These are phyloP conservation scores for Hanseniaspora sp. DNA, from an alignment of 1,139 yeast genomes.

Conservation along the genomic window DNA sequence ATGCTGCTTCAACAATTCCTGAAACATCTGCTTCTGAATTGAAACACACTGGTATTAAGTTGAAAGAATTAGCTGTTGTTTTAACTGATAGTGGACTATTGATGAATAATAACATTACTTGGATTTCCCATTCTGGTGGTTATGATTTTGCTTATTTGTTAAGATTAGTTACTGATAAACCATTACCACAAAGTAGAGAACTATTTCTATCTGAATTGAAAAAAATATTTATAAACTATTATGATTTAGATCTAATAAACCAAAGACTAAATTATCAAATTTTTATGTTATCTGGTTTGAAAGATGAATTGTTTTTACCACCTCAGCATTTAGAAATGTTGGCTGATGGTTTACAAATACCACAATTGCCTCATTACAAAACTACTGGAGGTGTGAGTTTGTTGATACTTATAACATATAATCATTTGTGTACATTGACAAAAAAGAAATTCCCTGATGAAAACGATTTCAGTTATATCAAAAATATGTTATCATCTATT, in stretches of 20 bases:
- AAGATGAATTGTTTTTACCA: constrained; percentile 21
- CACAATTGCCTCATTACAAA: constrained; percentile 42
- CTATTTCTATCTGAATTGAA: constrained; percentile 67
- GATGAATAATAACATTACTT: constrained; percentile 57
- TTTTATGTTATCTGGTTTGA: constrained; percentile 13
- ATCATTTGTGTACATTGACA: constrained; percentile 37
- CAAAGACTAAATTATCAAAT: constrained; percentile 33
- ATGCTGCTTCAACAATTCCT: constrained; percentile 76
- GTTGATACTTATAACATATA: constrained; percentile 47
- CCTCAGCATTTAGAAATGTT: constrained; percentile 29
- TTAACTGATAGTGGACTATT: constrained; percentile 79
- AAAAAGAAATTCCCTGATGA: constrained; percentile 31
- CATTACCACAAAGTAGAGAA: constrained; percentile 70
- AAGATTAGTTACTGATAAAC: constrained; percentile 61
- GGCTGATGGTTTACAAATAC: constrained; percentile 47
- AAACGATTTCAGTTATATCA: constrained; percentile 33
- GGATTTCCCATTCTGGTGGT: constrained; percentile 92
- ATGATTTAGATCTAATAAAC: constrained; percentile 73
- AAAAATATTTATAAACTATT: constrained; percentile 69
- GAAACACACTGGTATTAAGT: constrained; percentile 56
- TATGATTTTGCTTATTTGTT: constrained; percentile 87
- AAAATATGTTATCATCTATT: constrained; percentile 46
- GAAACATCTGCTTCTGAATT: constrained; percentile 47
- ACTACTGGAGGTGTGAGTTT: constrained; percentile 40
- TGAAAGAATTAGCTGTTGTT: constrained; percentile 70